phyloP scores from a whole-genome alignment of 2,329 filamentous ascomycete genomes.

The Cladosporium austrohemisphaericum region DNA sequence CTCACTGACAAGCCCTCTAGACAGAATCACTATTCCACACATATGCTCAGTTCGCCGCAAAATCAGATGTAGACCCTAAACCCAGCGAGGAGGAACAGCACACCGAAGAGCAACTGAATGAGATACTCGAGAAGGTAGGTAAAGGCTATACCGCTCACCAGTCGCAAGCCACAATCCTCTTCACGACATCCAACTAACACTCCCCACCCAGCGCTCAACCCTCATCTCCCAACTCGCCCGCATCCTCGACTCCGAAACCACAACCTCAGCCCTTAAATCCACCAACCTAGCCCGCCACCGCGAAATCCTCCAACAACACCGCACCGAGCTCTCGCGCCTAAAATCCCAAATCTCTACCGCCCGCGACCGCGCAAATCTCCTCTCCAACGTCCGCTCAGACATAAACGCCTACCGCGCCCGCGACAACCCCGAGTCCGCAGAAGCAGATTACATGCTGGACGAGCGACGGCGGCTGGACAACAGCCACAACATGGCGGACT shows the following conservation, averaged over 20 bases:
- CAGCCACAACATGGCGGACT: slow-evolving; percentile 84
- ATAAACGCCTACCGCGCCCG: slow-evolving; percentile 78
- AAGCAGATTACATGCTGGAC: slow-evolving; percentile 95
- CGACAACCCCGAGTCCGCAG: slow-evolving; percentile 70
- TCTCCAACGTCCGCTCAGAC: slow-evolving; percentile 85
- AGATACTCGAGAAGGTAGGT: slow-evolving; percentile 74
- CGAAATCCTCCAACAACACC: slow-evolving; percentile 84
- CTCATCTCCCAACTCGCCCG: slow-evolving; percentile 79
- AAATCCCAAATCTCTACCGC: slow-evolving; percentile 69
- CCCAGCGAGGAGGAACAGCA: slow-evolving; percentile 79
- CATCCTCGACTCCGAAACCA: slow-evolving; percentile 89
- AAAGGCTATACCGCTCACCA: neutral
- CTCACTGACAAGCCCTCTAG: slow-evolving; percentile 45
- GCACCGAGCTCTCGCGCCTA: slow-evolving; percentile 73
- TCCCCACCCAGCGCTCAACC: slow-evolving; percentile 65
- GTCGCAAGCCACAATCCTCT: slow-evolving; percentile 1
- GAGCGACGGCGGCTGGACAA: slow-evolving; percentile 83
- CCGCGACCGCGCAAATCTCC: slow-evolving; percentile 82
- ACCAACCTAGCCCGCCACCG: slow-evolving; percentile 90
- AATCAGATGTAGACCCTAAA: slow-evolving; percentile 73
- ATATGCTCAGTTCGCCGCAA: slow-evolving; percentile 86
- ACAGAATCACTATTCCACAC: slow-evolving; percentile 78
- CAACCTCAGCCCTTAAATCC: slow-evolving; percentile 90
- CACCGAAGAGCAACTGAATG: slow-evolving; percentile 76
- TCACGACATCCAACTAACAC: slow-evolving; percentile 15